Percentiles rank a stretch among this genome's conserved stretches.
phyloP scores from a whole-genome alignment of 1,284 basidiomycete genomes.

The Mycena citricolor region DNA sequence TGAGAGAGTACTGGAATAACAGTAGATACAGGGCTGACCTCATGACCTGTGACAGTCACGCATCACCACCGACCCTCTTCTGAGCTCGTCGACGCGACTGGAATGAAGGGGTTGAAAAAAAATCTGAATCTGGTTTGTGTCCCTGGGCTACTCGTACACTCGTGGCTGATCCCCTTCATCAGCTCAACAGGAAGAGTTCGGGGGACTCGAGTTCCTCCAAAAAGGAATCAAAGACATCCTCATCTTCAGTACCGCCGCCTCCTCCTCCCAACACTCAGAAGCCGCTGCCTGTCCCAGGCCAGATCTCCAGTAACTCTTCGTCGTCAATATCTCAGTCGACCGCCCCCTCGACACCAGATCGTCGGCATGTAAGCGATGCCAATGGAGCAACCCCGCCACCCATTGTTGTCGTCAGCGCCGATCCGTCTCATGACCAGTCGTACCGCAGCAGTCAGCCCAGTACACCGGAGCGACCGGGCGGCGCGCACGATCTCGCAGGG shows the following conservation, averaged over 20 bases:
- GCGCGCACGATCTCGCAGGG: slow-evolving; percentile 48
- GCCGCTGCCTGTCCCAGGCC: slow-evolving; percentile 51
- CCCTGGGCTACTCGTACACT: slow-evolving; percentile 23
- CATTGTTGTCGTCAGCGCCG: slow-evolving; percentile 87
- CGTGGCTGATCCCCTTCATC: slow-evolving; percentile 22
- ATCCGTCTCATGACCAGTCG: slow-evolving; percentile 60
- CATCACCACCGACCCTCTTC: background rate
- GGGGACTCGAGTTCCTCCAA: slow-evolving; percentile 68
- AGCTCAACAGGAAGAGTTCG: slow-evolving; percentile 68
- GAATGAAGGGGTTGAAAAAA: slow-evolving; percentile 94
- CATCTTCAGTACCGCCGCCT: slow-evolving; percentile 53
- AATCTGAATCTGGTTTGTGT: slow-evolving; percentile 22
- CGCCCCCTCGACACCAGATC: slow-evolving; percentile 44
- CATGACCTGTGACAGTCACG: background rate
- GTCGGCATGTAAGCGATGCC: slow-evolving; percentile 43
- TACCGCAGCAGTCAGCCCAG: slow-evolving; percentile 38
- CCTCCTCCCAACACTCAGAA: slow-evolving; percentile 67
- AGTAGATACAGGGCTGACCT: background rate
- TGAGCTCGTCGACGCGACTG: too few relatives aligned
- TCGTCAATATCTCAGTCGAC: slow-evolving; percentile 35
- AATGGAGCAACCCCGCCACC: slow-evolving; percentile 66
- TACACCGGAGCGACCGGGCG: slow-evolving; percentile 52
- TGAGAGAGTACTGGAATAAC: background rate
- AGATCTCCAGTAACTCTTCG: slow-evolving; percentile 46
- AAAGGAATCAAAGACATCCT: slow-evolving; percentile 58